A percentile compares a stretch with the other conserved stretches of the same genome.
Evolutionary conservation across 805 yeast species (phyloP).

Genomic region (Lachancea cidri): DNA sequence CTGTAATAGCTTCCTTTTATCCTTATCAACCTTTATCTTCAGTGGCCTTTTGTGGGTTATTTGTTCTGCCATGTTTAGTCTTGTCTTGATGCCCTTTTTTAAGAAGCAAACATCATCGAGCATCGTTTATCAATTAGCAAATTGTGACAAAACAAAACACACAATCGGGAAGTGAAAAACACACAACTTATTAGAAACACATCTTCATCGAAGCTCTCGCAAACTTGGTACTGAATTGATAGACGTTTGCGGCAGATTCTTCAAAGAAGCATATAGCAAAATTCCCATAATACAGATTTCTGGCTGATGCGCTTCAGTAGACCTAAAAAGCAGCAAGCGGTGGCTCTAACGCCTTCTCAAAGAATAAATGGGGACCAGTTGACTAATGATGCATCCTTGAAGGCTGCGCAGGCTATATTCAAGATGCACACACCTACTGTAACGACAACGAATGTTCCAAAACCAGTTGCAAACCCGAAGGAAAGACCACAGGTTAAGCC

Average conservation of each 20-base stretch:
- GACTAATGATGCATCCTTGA: conserved; percentile 17
- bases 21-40: conserved; percentile 19
- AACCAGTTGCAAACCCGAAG: not conserved
- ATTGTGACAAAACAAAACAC: not conserved
- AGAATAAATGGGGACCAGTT: conserved; percentile 7
- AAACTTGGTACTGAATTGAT: not conserved
- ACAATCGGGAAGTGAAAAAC: not conserved
- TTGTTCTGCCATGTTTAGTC: conserved; percentile 25
- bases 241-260: not conserved
- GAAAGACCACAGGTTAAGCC: not conserved
- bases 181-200: not conserved
- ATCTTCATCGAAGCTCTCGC: not conserved
- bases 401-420: conserved; percentile 30
- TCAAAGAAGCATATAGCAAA: not conserved
- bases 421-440: conserved; percentile 17
- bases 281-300: not conserved
- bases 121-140: not conserved
- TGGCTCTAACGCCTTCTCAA: conserved; percentile 1
- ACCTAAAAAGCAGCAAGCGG: conserved; percentile 1
- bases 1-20: conserved; percentile 21
- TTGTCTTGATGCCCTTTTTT: not conserved
- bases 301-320: conserved; percentile 7
- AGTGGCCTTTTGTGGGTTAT: conserved; percentile 30
- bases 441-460: not conserved
- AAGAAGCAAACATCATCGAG: not conserved